A percentile compares a stretch with the other conserved stretches of the same genome.
Evolutionary conservation across 176 grass and related monocot genomes (phyloP).

Genomic region (Coix lacrymajobi): DNA sequence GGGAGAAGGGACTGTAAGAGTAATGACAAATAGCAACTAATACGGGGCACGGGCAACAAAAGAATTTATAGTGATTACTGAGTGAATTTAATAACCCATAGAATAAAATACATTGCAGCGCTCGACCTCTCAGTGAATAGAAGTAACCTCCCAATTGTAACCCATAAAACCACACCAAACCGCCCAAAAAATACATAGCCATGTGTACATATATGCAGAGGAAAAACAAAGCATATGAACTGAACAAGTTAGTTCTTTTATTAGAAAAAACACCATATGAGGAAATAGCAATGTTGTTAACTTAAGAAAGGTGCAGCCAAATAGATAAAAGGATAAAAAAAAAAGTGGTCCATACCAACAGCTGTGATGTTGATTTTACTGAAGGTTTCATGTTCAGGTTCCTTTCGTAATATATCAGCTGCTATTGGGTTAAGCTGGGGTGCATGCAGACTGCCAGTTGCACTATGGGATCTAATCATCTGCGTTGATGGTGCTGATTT

Average conservation of each 20-base stretch:
- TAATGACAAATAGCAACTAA: not conserved
- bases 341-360: constrained; percentile 45
- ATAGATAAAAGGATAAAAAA: constrained; percentile 9
- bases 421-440: constrained; percentile 76
- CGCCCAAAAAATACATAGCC: not conserved
- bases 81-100: not conserved
- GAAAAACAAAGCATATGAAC: constrained; percentile 7
- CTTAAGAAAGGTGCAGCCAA: not conserved
- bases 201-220: not conserved
- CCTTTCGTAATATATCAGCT: constrained; percentile 92
- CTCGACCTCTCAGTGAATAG: not conserved
- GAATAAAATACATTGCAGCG: not conserved
- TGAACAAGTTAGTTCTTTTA: not conserved
- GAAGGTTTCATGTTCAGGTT: constrained; percentile 88
- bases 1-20: not conserved
- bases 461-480: constrained; percentile 91
- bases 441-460: constrained; percentile 74
- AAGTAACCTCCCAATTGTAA: not conserved
- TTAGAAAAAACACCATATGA: not conserved
- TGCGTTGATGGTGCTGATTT: constrained; percentile 57
- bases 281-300: not conserved
- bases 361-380: constrained; percentile 75
- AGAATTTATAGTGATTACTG: not conserved
- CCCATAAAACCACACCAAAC: no score
- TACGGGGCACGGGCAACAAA: not conserved